Evolutionary conservation across 2,329 filamentous ascomycete genomes (phyloP), one percentile per base, ranked within the genome.

Genomic region (Fusarium penzigii): DNA sequence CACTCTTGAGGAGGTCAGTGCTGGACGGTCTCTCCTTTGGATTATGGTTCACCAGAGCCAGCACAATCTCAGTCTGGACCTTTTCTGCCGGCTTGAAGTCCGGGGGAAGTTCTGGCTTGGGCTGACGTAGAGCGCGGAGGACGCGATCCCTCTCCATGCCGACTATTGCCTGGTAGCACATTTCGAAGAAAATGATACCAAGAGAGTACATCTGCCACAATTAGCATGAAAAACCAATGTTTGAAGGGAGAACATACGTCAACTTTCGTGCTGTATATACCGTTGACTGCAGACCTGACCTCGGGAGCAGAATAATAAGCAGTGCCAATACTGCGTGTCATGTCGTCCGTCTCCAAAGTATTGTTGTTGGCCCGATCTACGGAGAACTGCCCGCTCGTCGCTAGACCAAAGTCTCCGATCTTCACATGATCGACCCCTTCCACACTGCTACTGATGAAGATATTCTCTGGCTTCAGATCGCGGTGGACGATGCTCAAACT

Each of bases 121-220:
- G 82, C 59, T 85, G 80, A 42, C 90, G 83, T 40, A 97, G 78
- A 49, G 81, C 76, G 47, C 87, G 81, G 29, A 97, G 78, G 5
- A 86, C 81, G 46, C 79, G 72, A 2, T 81, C 82, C 56, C 85
- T 80, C 62, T 87, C 80, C 83, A 87, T 87, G 5, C 84, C 84
- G 67, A 86, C 77, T 72, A 87, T 82, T 1, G 83, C 78, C 34
- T 77, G 72, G 58, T 86, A 92, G 65, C 89, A 95, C 94, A 99
- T 99, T 72, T 99, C 94, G 62, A 97, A 97, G 74, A 99, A 96
- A 51, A 99, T 97, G 57, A 99, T 89, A 0, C 94, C 94, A 40
- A 99, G 79, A 0, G 93, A 97, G 68, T 94, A 99, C 93, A 99
- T 97, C 81, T 86, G 50, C 1, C 1, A 8, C n/a, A 65, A 59